These are phyloP conservation scores for Jackrogersella multiformis DNA, from an alignment of 495 filamentous ascomycete genomes.

Conservation along the genomic window DNA sequence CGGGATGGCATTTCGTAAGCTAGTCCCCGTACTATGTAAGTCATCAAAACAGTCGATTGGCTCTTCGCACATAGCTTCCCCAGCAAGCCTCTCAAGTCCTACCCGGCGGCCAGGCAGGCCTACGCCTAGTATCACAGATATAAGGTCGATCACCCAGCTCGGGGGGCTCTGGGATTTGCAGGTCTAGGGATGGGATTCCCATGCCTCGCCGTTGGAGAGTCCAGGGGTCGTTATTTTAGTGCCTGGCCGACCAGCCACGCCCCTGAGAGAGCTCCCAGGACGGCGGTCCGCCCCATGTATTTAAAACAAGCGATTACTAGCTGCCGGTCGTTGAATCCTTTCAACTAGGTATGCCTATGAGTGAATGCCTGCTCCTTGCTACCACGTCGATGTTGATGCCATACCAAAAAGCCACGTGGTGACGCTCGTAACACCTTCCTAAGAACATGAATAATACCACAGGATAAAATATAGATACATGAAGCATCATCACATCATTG, in stretches of 20 bases:
- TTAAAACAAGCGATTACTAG: neutral
- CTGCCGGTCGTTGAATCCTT: neutral
- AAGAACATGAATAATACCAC: neutral
- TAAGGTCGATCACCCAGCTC: constrained; percentile 9
- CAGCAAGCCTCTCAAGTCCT: neutral
- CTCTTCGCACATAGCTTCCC: neutral
- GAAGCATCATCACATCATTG: too few species aligned
- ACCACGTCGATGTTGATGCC: neutral
- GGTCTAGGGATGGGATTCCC: neutral
- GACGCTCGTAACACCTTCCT: constrained; percentile 20
- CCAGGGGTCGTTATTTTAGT: constrained; percentile 10
- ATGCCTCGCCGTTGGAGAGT: constrained; percentile 2
- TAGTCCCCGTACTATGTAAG: neutral
- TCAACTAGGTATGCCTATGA: neutral
- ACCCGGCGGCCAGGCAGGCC: neutral
- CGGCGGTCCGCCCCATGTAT: neutral
- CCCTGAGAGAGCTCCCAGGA: constrained; percentile 9
- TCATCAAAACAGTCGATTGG: neutral
- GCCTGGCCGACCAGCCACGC: neutral
- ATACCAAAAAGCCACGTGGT: constrained; percentile 8
- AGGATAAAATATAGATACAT: neutral
- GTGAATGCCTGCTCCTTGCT: neutral
- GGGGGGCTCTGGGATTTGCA: neutral
- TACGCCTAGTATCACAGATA: neutral
- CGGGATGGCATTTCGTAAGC: neutral